phyloP scores from a whole-genome alignment of 352 stramenopile species.

The Phytophthora ramorum region DNA sequence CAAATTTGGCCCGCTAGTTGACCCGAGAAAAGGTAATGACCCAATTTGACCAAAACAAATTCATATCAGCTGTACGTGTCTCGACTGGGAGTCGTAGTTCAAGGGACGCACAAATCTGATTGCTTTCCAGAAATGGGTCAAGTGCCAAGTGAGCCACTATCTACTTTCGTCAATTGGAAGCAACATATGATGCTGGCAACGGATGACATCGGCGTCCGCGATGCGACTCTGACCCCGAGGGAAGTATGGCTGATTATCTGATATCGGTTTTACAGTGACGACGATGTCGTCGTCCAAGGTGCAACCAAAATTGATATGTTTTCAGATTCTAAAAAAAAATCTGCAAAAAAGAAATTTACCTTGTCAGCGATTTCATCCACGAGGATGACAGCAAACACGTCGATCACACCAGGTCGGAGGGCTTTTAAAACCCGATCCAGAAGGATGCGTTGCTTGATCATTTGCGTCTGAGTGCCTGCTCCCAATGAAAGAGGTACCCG shows the following conservation, averaged over 20 bases:
- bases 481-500: slow-evolving; percentile 21
- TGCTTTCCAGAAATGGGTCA: neutral
- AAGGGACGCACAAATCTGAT: neutral
- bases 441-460: slow-evolving; percentile 10
- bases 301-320: no score
- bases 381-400: slow-evolving; percentile 15
- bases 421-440: neutral
- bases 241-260: neutral
- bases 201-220: neutral
- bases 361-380: slow-evolving; percentile 42
- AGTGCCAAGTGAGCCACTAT: neutral
- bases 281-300: neutral
- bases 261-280: neutral
- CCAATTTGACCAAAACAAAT: no score
- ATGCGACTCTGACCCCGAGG: neutral
- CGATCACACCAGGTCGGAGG: slow-evolving; percentile 4
- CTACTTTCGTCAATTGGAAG: neutral
- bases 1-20: no score
- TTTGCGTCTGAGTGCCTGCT: slow-evolving; percentile 21
- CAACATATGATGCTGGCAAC: neutral
- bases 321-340: no score
- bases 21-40: no score
- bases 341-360: slow-evolving; percentile 34
- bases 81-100: neutral
- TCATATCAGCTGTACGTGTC: neutral